Evolutionary conservation across 306 rosid genomes (phyloP), one percentile per base, ranked within the genome.

Genomic region (Lathyrus tuberosus): DNA sequence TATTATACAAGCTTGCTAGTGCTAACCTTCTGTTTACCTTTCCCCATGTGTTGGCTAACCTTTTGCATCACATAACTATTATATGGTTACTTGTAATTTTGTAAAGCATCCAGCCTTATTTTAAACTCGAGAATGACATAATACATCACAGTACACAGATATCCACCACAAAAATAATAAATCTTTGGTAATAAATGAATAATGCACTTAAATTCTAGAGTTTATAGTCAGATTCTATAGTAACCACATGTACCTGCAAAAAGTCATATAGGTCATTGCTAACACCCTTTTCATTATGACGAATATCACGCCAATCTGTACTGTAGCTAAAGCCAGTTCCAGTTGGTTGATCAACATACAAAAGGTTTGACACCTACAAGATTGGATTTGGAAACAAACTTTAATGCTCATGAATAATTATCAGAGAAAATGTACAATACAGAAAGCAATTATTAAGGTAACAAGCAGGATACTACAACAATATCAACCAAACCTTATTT

Each of bases 321-420:
- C 89, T 89, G 74, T 86, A 92, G 73, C 96, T 92, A 74, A 87
- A 92, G 58, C 98, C 98, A 74, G 98, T 92, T 54, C 98, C 96
- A 74, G 82, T 84, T 24, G 98, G 98, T 78, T 92, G 98, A 69
- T 92, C 98, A 43, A 92, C 95, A 78, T 87, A 92, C 61, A 92
- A 70, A 72, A 92, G 92, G 78, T 89, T 89, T 54, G 98, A 83
- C 17, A 57, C 96, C 98, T 92, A 80, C 87, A 84, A 78, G 73
- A 57, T 60, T 26, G 69, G 51, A 48, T 69, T 60, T 26, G 65
- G 46, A 48, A 72, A 40, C 28, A 60, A 70, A 65, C 17, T 74
- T 76, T 54, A 67, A 40, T 16, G 51, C 53, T 22, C 51, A 33
- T 42, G 7, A 31, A 77, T 28, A 63, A 58, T 42, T 16, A 37